Conservation (phyloP, 129 eudicot genomes). For the Ambrosia trifida region DNA sequence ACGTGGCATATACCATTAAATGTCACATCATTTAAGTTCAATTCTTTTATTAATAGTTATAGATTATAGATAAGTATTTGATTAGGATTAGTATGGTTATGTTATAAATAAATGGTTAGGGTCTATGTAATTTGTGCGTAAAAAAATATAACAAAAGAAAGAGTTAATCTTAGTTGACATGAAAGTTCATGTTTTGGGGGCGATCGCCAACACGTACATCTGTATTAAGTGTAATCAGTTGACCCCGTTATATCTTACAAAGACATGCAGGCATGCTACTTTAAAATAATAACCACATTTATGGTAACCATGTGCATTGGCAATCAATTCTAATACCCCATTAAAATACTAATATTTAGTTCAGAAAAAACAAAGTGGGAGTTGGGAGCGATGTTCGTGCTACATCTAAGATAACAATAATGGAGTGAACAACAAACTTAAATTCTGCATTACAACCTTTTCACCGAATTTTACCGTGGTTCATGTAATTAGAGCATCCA, state of each 20-base stretch:
- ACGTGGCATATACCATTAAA: no score
- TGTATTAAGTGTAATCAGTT: constrained; percentile 21
- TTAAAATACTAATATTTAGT: constrained; percentile 7
- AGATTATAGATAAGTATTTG: no score
- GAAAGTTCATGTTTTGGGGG: no score
- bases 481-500: no score
- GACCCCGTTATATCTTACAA: constrained; percentile 14
- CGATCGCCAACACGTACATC: no score
- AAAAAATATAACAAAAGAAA: no score
- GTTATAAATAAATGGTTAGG: no score
- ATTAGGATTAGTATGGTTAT: no score
- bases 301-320: constrained; percentile 27
- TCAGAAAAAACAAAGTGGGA: background rate
- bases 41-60: no score
- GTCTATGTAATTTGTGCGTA: no score
- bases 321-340: constrained; percentile 10
- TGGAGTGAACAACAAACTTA: background rate
- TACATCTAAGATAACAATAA: background rate
- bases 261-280: constrained; percentile 19
- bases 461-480: background rate
- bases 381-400: background rate
- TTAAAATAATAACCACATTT: constrained; percentile 20
- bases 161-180: no score
- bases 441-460: background rate
- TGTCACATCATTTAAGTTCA: no score